These are phyloP conservation scores for Hypoxylon sp. DNA, from an alignment of 2,329 filamentous ascomycete genomes.

Conservation along the genomic window DNA sequence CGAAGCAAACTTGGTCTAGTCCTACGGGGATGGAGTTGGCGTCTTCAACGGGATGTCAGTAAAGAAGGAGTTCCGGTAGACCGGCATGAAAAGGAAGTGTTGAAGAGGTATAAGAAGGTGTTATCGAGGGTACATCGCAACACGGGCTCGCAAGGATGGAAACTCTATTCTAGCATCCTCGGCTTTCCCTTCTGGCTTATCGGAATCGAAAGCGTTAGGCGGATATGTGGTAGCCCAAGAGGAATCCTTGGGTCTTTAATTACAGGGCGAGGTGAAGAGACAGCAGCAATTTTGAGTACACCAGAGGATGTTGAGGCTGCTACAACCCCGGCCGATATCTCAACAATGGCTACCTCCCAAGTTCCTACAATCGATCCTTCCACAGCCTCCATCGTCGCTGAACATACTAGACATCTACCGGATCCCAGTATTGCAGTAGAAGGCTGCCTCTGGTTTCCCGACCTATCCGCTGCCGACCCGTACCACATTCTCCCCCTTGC, in stretches of 20 bases:
- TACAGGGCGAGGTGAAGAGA: constrained; percentile 38
- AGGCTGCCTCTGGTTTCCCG: constrained; percentile 69
- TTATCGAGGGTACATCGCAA: constrained; percentile 47
- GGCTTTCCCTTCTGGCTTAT: constrained; percentile 65
- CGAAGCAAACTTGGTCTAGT: constrained; percentile 54
- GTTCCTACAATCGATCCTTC: constrained; percentile 24
- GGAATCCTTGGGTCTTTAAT: constrained; percentile 57
- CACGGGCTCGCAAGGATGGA: constrained; percentile 65
- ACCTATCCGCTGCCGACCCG: constrained; percentile 68
- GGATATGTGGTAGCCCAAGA: constrained; percentile 60
- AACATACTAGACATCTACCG: constrained; percentile 28
- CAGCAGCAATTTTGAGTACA: neutral
- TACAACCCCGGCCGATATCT: constrained; percentile 11
- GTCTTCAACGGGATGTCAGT: constrained; percentile 44
- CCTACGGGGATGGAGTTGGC: constrained; percentile 55
- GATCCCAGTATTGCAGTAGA: constrained; percentile 63
- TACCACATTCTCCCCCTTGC: constrained; percentile 63
- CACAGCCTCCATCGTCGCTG: constrained; percentile 46
- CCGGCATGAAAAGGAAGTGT: constrained; percentile 45
- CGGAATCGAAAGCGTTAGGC: constrained; percentile 65
- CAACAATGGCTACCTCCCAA: constrained; percentile 46
- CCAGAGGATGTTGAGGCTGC: constrained; percentile 9
- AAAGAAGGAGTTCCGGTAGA: constrained; percentile 32
- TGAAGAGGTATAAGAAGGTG: constrained; percentile 49
- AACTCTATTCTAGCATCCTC: constrained; percentile 58